Evolutionary conservation across 352 stramenopile species (phyloP).

Genomic region (Globisporangium echinulatum): DNA sequence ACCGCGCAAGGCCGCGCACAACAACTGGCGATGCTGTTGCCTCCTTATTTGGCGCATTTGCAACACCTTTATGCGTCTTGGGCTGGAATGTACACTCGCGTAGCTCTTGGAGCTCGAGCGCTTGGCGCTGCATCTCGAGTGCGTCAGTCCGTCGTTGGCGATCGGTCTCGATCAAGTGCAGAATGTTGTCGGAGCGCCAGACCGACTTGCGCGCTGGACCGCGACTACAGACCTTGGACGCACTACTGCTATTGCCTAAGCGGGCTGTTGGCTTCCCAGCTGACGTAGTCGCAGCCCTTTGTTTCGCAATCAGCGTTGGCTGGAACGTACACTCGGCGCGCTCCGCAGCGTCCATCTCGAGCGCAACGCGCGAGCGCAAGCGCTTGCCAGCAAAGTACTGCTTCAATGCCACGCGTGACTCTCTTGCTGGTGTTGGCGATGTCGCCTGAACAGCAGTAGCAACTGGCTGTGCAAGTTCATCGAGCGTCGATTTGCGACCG

Average conservation of each 20-base stretch:
- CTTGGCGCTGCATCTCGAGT: slow-evolving; percentile 56
- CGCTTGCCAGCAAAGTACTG: slow-evolving; percentile 62
- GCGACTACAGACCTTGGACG: slow-evolving; percentile 32
- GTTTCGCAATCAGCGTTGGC: slow-evolving; percentile 32
- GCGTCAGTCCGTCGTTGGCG: slow-evolving; percentile 46
- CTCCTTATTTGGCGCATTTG: slow-evolving; percentile 3
- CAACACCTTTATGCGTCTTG: slow-evolving; percentile 27
- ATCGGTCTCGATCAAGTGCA: slow-evolving; percentile 61
- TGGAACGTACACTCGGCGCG: slow-evolving; percentile 70
- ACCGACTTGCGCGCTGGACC: slow-evolving; percentile 14
- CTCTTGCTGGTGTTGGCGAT: slow-evolving; percentile 9
- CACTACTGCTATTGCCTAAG: slow-evolving; percentile 18
- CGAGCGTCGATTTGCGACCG: slow-evolving; percentile 33
- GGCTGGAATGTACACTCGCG: slow-evolving; percentile 83
- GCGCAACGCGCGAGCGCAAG: slow-evolving; percentile 58
- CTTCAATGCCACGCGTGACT: slow-evolving; percentile 28
- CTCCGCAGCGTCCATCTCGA: slow-evolving; percentile 60
- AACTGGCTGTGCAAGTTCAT: slow-evolving; percentile 37
- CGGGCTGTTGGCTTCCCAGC: background rate
- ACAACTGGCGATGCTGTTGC: slow-evolving; percentile 33
- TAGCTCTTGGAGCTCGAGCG: slow-evolving; percentile 50
- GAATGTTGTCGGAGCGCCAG: slow-evolving; percentile 59
- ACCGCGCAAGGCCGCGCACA: slow-evolving; percentile 68
- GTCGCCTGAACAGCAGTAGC: slow-evolving; percentile 16
- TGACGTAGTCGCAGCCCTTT: background rate